phyloP scores from a whole-genome alignment of 768 basidiomycete species.

The Obba rivulosa region DNA sequence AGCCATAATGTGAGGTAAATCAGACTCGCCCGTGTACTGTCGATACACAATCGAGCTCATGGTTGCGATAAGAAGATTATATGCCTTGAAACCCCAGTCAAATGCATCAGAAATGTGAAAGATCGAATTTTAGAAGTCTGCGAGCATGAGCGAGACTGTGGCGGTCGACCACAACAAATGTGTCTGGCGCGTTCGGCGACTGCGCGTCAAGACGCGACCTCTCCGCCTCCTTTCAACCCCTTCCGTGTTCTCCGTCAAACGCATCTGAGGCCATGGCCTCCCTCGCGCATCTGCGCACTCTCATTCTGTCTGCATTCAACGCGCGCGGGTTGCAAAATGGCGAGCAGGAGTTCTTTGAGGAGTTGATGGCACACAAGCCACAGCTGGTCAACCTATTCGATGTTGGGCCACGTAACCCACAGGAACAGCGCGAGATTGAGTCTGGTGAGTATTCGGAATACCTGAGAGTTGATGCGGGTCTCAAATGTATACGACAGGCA shows the following conservation, averaged over 20 bases:
- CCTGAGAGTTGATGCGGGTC: too few species aligned
- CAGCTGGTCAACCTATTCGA: slow-evolving; percentile 61
- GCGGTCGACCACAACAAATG: too few species aligned
- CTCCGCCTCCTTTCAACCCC: slow-evolving; percentile 4
- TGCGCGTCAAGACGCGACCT: not conserved
- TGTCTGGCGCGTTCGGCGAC: not conserved
- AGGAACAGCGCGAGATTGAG: slow-evolving; percentile 70
- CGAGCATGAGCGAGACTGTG: too few species aligned
- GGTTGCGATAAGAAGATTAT: not conserved
- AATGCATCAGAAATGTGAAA: not conserved
- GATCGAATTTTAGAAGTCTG: not conserved
- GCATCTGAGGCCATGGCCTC: slow-evolving; percentile 44
- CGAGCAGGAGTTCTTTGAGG: slow-evolving; percentile 74
- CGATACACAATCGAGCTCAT: slow-evolving; percentile 51
- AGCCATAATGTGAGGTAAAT: slow-evolving; percentile 78
- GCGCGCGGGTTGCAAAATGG: slow-evolving; percentile 40
- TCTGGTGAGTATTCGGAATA: slow-evolving; percentile 41
- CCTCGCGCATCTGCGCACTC: slow-evolving; percentile 49
- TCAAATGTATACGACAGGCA: slow-evolving; percentile 43
- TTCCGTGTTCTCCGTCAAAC: slow-evolving; percentile 1
- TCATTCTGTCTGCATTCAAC: slow-evolving; percentile 44
- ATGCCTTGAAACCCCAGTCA: not conserved
- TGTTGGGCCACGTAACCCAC: slow-evolving; percentile 52
- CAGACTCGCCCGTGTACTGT: slow-evolving; percentile 69
- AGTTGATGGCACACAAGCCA: slow-evolving; percentile 61